These are phyloP conservation scores for Francoa sonchifolia DNA, from an alignment of 441 rosid genomes.

Conservation along the genomic window DNA sequence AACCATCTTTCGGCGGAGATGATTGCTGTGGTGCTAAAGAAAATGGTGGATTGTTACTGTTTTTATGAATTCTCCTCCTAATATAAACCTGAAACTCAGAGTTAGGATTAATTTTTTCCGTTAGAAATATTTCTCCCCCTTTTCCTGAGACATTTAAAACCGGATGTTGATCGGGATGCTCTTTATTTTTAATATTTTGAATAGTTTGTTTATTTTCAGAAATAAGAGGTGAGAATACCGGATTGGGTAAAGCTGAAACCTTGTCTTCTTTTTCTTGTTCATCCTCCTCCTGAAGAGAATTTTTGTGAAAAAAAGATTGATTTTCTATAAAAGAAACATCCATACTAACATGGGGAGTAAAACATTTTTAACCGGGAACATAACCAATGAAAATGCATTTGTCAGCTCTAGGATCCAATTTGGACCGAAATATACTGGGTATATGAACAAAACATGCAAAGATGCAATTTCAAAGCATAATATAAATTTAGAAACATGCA, in stretches of 20 bases:
- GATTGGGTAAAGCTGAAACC: not conserved
- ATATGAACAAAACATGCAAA: not conserved
- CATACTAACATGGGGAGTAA: not conserved
- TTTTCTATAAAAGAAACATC: not conserved
- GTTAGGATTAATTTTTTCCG: not conserved
- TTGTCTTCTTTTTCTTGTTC: no score
- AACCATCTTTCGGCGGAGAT: not conserved
- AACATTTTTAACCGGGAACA: no score
- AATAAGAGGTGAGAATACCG: not conserved
- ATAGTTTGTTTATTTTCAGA: no score
- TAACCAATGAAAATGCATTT: not conserved
- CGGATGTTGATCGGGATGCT: not conserved
- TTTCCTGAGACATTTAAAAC: no score
- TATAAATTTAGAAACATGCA: no score
- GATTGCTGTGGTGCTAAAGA: not conserved
- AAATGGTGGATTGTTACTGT: not conserved
- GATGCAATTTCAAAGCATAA: no score
- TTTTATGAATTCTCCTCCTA: not conserved
- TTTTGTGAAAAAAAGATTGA: not conserved
- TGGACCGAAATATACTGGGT: not conserved
- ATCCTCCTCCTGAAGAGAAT: not conserved
- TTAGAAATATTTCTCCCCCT: not conserved
- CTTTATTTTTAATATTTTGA: no score
- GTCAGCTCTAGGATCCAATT: not conserved
- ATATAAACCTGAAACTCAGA: not conserved